Conservation (phyloP, 75 land plant species). For the Picea glauca region DNA sequence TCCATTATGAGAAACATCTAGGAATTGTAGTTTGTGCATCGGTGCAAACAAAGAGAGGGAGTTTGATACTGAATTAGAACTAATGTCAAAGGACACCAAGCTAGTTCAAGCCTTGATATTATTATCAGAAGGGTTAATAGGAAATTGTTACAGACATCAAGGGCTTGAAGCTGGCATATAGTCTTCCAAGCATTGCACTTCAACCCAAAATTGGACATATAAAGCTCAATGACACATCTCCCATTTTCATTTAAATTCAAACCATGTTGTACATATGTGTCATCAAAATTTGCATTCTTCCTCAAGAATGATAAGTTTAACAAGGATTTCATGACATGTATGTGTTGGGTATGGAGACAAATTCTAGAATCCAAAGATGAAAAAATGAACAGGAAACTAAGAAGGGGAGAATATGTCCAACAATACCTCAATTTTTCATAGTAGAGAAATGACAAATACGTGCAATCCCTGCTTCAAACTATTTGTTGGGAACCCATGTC, state of each 20-base stretch:
- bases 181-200: not conserved
- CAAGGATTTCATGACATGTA: not conserved
- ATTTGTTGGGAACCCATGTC: too few species aligned
- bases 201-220: not conserved
- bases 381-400: not conserved
- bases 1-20: conserved; percentile 14
- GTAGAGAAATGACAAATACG: too few species aligned
- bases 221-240: not conserved
- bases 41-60: conserved; percentile 13
- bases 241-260: not conserved
- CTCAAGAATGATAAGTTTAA: not conserved
- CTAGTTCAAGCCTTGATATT: not conserved
- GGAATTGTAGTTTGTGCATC: conserved; percentile 3
- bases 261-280: not conserved
- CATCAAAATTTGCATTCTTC: not conserved
- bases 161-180: not conserved
- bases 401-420: not conserved
- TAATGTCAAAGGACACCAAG: conserved; percentile 22
- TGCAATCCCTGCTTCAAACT: too few species aligned
- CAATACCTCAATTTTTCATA: too few species aligned
- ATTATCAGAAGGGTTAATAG: not conserved
- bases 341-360: not conserved
- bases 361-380: too few species aligned
- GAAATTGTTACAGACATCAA: conserved; percentile 3
- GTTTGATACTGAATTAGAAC: conserved; percentile 21